phyloP scores from a whole-genome alignment of 768 basidiomycete species.

The Termitomyces sp. region DNA sequence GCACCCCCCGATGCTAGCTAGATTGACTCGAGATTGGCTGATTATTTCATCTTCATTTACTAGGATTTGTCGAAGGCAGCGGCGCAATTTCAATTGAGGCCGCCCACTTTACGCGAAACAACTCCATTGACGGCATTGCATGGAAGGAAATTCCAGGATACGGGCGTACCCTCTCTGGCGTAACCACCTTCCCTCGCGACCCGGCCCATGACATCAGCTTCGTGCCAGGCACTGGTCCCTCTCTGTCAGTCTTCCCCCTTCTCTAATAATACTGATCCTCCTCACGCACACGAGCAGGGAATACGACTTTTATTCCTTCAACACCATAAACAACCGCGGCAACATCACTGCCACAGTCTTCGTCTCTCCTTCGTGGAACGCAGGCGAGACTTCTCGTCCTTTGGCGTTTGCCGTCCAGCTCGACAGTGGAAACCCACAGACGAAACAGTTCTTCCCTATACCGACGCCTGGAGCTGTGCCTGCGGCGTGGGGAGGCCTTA shows the following conservation, averaged over 20 bases:
- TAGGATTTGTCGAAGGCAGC: slow-evolving; percentile 59
- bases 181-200: slow-evolving; percentile 52
- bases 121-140: slow-evolving; percentile 40
- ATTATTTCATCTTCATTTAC: background rate
- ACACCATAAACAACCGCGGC: slow-evolving; percentile 31
- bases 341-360: slow-evolving; percentile 43
- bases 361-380: slow-evolving; percentile 50
- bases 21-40: background rate
- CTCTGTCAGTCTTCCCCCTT: slow-evolving; percentile 33
- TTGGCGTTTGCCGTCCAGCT: slow-evolving; percentile 46
- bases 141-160: slow-evolving; percentile 59
- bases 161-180: slow-evolving; percentile 52
- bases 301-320: slow-evolving; percentile 64
- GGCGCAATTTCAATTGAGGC: slow-evolving; percentile 66
- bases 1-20: too few species aligned
- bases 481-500: slow-evolving; percentile 36
- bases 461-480: slow-evolving; percentile 41
- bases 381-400: slow-evolving; percentile 41
- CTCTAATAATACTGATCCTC: background rate
- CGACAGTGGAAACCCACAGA: slow-evolving; percentile 36
- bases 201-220: slow-evolving; percentile 48
- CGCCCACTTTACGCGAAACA: slow-evolving; percentile 46
- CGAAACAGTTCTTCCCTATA: slow-evolving; percentile 39
- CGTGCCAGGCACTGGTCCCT: slow-evolving; percentile 56
- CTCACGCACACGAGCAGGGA: slow-evolving; percentile 27